Evolutionary conservation across 2,329 filamentous ascomycete genomes (phyloP).

Genomic region (Fusarium goolgardi): DNA sequence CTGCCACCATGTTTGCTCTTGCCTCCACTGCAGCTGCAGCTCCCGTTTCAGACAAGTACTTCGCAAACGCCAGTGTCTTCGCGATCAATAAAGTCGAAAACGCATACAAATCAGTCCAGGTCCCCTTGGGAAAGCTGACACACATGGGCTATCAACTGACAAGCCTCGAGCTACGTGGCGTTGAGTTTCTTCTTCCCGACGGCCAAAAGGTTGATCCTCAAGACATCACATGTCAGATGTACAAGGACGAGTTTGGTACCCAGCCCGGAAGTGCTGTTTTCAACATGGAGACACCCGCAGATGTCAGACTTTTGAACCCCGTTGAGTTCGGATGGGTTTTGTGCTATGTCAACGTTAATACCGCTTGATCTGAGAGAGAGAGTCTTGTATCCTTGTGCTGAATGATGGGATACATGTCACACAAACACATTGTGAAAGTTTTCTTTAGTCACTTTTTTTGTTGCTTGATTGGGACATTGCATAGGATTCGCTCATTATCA

Average conservation of each 20-base stretch:
- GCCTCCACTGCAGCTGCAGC: neutral
- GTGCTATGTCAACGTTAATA: neutral
- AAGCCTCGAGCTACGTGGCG: neutral
- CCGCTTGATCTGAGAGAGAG: neutral
- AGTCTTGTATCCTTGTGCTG: neutral
- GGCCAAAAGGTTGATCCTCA: neutral
- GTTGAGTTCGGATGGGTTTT: neutral
- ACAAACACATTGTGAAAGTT: neutral
- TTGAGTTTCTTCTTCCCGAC: neutral
- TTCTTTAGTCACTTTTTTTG: neutral
- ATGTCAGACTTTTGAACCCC: neutral
- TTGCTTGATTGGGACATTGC: neutral
- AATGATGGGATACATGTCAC: neutral
- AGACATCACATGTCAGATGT: neutral
- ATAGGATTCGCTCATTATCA: neutral
- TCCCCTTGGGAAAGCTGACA: neutral
- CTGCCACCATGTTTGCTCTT: neutral
- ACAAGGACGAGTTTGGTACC: neutral
- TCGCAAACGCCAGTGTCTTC: conserved; percentile 6
- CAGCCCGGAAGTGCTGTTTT: neutral
- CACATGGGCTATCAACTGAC: neutral
- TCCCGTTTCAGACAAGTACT: neutral
- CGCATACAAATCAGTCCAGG: neutral
- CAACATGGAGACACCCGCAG: neutral
- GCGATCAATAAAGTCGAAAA: neutral